Percentiles rank a stretch among this genome's conserved stretches.
These are phyloP conservation scores for Effrenium voratum DNA, from an alignment of 73 alveolate genomes.

Conservation along the genomic window DNA sequence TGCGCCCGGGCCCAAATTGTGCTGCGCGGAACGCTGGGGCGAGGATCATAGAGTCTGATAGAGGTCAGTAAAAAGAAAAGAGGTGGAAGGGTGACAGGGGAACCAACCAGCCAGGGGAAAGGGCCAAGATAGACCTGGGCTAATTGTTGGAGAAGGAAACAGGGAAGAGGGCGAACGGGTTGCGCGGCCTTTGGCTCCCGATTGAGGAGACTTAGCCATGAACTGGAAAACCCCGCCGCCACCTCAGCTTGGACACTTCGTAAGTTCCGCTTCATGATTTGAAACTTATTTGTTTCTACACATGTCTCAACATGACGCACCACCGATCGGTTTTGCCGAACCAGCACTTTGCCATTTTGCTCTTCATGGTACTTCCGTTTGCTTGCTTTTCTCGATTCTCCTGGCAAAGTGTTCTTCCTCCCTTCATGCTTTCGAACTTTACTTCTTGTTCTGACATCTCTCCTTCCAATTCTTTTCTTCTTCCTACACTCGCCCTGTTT, in stretches of 20 bases:
- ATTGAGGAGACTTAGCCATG: not conserved
- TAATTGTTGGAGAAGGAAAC: not conserved
- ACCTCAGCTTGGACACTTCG: not conserved
- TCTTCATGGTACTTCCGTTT: too few relatives aligned
- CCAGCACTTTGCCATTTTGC: too few relatives aligned
- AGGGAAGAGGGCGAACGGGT: not conserved
- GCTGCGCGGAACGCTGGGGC: not conserved
- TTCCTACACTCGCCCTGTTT: not conserved
- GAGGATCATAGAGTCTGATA: not conserved
- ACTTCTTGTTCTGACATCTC: not conserved
- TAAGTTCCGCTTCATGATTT: not conserved
- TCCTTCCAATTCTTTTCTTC: not conserved
- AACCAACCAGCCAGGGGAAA: too few relatives aligned
- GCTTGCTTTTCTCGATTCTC: too few relatives aligned
- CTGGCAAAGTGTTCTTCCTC: too few relatives aligned
- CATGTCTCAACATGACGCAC: too few relatives aligned
- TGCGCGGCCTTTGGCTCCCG: not conserved
- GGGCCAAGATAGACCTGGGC: too few relatives aligned
- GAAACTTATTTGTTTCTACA: too few relatives aligned
- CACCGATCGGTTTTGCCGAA: too few relatives aligned
- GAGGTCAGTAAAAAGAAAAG: not conserved
- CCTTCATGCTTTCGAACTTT: too few relatives aligned
- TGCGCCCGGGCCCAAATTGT: too few relatives aligned
- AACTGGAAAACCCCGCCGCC: conserved; percentile 18
- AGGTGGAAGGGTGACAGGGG: not conserved